phyloP scores from a whole-genome alignment of 1,139 yeast genomes.

The Hemisphaericaspora lyxosophila region DNA sequence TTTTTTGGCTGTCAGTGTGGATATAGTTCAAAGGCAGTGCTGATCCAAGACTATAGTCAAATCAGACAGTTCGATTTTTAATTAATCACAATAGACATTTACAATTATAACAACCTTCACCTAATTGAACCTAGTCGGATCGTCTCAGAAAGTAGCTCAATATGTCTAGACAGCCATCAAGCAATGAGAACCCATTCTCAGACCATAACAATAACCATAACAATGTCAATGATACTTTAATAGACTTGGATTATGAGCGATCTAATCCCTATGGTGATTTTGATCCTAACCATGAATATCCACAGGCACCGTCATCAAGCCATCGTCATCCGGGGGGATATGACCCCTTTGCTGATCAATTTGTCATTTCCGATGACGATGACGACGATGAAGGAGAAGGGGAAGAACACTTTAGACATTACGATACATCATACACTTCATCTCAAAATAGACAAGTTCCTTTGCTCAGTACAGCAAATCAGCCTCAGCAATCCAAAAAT shows the following conservation, averaged over 20 bases:
- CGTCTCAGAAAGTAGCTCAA: too few species aligned
- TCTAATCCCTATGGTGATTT: constrained; percentile 16
- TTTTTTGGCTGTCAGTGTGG: too few species aligned
- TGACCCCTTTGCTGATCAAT: constrained; percentile 25
- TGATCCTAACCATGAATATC: constrained; percentile 13
- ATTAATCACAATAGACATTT: too few species aligned
- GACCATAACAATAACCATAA: constrained; percentile 18
- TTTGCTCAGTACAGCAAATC: constrained; percentile 22
- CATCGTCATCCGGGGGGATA: constrained; percentile 1
- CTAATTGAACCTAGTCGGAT: too few species aligned
- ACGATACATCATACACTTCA: constrained; percentile 7
- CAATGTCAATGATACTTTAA: constrained; percentile 19
- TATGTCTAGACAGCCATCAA: constrained; percentile 2
- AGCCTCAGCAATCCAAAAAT: constrained; percentile 6
- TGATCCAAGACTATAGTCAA: neutral
- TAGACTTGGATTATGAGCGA: constrained; percentile 30
- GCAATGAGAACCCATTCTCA: constrained; percentile 21
- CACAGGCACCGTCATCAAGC: constrained; percentile 7
- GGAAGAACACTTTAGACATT: neutral
- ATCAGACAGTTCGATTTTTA: too few species aligned
- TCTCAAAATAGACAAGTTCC: constrained; percentile 23
- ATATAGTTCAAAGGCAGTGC: too few species aligned
- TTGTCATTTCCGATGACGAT: constrained; percentile 38
- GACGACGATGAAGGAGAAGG: constrained; percentile 13
- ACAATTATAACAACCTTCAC: too few species aligned